These are phyloP conservation scores for Rhodotorula sp. DNA, from an alignment of 1,284 basidiomycete genomes.

Conservation along the genomic window DNA sequence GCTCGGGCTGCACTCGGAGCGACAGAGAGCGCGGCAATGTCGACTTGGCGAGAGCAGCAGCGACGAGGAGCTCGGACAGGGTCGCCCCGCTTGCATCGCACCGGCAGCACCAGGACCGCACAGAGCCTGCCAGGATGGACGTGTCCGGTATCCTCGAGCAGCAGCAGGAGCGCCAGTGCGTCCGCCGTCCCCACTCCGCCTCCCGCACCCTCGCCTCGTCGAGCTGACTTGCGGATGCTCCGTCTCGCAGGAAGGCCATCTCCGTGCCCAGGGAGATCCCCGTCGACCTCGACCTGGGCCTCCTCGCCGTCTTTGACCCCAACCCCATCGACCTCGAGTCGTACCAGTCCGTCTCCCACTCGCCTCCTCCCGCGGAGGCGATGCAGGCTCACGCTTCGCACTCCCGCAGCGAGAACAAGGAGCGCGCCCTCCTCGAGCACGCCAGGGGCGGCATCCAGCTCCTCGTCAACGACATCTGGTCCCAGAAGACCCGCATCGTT, in stretches of 20 bases:
- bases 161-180: constrained; percentile 66
- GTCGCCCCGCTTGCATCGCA: not conserved
- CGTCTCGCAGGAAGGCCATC: constrained; percentile 61
- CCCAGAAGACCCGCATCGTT: constrained; percentile 73
- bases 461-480: constrained; percentile 76
- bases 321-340: constrained; percentile 78
- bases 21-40: too few relatives aligned
- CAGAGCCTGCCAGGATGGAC: constrained; percentile 61
- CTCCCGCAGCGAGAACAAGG: constrained; percentile 65
- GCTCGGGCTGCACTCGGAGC: too few relatives aligned
- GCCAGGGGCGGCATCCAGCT: constrained; percentile 84
- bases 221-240: not conserved
- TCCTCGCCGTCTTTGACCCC: constrained; percentile 81
- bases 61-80: not conserved
- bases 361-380: not conserved
- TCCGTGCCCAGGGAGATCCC: constrained; percentile 76
- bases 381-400: not conserved
- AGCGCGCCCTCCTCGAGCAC: constrained; percentile 74
- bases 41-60: too few relatives aligned
- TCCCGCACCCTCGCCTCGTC: not conserved
- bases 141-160: constrained; percentile 72
- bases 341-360: constrained; percentile 63
- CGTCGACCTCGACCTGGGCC: constrained; percentile 77
- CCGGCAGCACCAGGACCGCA: not conserved
- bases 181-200: not conserved